These are phyloP conservation scores for Coriaria nepalensis DNA, from an alignment of 306 rosid genomes.

Conservation along the genomic window DNA sequence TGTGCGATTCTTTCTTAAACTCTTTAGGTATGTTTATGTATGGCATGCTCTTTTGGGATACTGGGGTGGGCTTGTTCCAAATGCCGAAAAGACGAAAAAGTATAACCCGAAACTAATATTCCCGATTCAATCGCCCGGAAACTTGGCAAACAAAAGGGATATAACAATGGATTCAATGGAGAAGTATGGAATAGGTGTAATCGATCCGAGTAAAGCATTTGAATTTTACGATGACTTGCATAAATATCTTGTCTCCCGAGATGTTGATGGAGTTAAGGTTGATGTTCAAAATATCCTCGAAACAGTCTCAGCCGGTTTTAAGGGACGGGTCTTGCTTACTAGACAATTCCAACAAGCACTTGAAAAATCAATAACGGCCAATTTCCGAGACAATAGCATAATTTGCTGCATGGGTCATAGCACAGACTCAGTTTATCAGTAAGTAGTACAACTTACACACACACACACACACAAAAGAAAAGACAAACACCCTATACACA, in stretches of 20 bases:
- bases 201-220: slow-evolving; percentile 32
- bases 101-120: slow-evolving; percentile 38
- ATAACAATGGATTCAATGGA: slow-evolving; percentile 43
- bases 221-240: slow-evolving; percentile 56
- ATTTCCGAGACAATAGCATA: slow-evolving; percentile 39
- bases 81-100: slow-evolving; percentile 37
- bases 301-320: slow-evolving; percentile 49
- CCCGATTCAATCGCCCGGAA: slow-evolving; percentile 53
- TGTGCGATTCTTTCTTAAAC: too few species aligned
- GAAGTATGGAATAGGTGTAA: slow-evolving; percentile 53
- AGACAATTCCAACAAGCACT: slow-evolving; percentile 48
- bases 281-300: slow-evolving; percentile 59
- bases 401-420: slow-evolving; percentile 59
- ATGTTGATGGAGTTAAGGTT: slow-evolving; percentile 64
- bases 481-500: too few species aligned
- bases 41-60: slow-evolving; percentile 80
- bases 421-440: slow-evolving; percentile 59
- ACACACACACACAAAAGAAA: too few species aligned
- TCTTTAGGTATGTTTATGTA: slow-evolving; percentile 48
- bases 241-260: slow-evolving; percentile 45
- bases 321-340: slow-evolving; percentile 49
- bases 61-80: slow-evolving; percentile 67
- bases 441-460: not conserved
- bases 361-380: slow-evolving; percentile 38
- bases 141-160: slow-evolving; percentile 33